Base-by-base conservation (phyloP, 129 eudicot genomes). In the Tagetes erecta region DNA sequence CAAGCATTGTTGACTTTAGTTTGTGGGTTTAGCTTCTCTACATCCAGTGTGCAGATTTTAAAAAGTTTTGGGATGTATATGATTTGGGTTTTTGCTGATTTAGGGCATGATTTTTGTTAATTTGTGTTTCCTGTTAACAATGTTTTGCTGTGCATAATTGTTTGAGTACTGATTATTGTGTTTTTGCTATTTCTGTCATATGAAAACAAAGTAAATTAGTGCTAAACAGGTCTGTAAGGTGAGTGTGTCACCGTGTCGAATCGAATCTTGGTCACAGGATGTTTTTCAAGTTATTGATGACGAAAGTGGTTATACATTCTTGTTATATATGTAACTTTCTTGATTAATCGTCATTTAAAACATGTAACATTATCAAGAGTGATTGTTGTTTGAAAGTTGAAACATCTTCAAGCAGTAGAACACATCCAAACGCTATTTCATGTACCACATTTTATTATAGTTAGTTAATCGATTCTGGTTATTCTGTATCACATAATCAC, bases 131-230 rank as follows among this genome's bases (percentile, higher is more conserved):
- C 35, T 41, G 3, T 59, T 33, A 58, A 58, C 70, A 60, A 44
- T 27, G 58, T 44, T 67, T 55, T 33, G 59, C 11, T 75, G 6
- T 51, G 0, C 66, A 38, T 38, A 13, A 51, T 35, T 5, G 49
- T 69, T 5, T 9, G 63, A 40, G 79, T 50, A 39, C 76, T 72
- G 27, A 51, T 75, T 64, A 1, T 44, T 66, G 34, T 39, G 33
- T 51, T 8, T 55, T 11, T 45, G 59, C 59, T 73, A 30, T 59
- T 34, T 33, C 30, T 34, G 40, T 46, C 39, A 1, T 57, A 36
- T 11, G 53, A 68, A 58, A 77, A 38, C 70, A 77, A 62, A 68
- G 51, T 76, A 7, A 67, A 42, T 6, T 34, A n/a, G 64, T 69
- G 40, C 33, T 38, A 38, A 39, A 13, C 6, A 20, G 27, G 27